These are phyloP conservation scores for Nemania sp. DNA, from an alignment of 2,329 filamentous ascomycete species.

Conservation along the genomic window DNA sequence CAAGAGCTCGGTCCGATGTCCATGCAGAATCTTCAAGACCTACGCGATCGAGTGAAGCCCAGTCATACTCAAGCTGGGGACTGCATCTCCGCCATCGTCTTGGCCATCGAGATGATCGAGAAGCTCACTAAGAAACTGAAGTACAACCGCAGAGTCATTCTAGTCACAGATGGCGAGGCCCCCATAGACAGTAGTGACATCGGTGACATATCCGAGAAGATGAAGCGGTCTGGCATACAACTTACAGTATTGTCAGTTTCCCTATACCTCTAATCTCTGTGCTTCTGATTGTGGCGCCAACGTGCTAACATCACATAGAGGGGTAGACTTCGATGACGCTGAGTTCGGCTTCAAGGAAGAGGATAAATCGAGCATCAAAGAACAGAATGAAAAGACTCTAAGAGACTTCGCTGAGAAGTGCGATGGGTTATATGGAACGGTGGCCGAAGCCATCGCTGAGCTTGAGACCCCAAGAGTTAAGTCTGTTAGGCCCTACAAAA, in stretches of 20 bases:
- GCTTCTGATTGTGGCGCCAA: background rate
- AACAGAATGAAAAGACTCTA: conserved; percentile 73
- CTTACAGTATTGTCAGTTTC: conserved; percentile 73
- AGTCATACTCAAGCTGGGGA: conserved; percentile 75
- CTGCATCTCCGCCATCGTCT: conserved; percentile 82
- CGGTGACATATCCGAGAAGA: conserved; percentile 70
- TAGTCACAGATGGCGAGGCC: conserved; percentile 82
- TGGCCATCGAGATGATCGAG: conserved; percentile 86
- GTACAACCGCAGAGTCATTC: conserved; percentile 77
- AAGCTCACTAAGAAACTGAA: conserved; percentile 80
- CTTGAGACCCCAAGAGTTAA: conserved; percentile 79
- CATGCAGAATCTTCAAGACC: conserved; percentile 69
- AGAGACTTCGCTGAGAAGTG: conserved; percentile 69
- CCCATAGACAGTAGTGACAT: conserved; percentile 73
- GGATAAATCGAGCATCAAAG: conserved; percentile 74
- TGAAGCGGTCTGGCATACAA: conserved; percentile 77
- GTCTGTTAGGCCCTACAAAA: conserved; percentile 71
- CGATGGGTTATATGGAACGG: conserved; percentile 77
- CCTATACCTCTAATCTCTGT: too few relatives aligned
- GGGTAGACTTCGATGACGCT: conserved; percentile 89
- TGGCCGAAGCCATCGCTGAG: conserved; percentile 82
- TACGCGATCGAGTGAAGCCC: conserved; percentile 67
- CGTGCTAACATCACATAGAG: conserved; percentile 53
- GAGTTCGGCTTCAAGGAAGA: conserved; percentile 94
- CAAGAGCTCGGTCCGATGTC: conserved; percentile 65